Base-by-base conservation (phyloP, 2,329 filamentous ascomycete species). In the Sporothrix pseudoabietina region DNA sequence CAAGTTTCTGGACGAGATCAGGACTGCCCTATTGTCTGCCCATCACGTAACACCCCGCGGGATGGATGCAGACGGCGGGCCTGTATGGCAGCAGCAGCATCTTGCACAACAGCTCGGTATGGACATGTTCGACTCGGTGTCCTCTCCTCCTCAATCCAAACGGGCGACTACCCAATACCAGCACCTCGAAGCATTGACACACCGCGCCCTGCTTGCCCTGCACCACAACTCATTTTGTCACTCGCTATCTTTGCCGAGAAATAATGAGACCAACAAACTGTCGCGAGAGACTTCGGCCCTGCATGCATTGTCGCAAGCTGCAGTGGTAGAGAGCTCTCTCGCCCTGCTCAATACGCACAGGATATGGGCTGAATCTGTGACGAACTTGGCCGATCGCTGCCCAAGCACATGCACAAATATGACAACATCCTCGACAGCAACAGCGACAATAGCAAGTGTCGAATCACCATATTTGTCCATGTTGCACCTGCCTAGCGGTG, bases 191-290 rank as follows among this genome's bases (percentile, higher is more conserved):
- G 72, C 76, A 3, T 74, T 78, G n/a, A 69, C 76, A 1, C 71
- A 78, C 30, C 77, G 78, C 30, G 71, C 76, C 2, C 69, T 78
- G 32, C 73, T 79, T 12, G 76, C 77, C 1, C 61, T 79, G 10
- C 76, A 78, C 71, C 77, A 78, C n/a, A 59, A 72, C 5, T 68
- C 73, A 19, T 72, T 75, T 69, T 75, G 74, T 26, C 30, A 59
- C 22, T 39, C 30, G 10, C 10, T 65, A 66, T 2, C 47, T 70
- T 6, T 32, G 47, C 0, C 32, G 41, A 1, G 63, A 49, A 14
- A 72, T 10, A 35, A 32, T 5, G 30, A 22, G 4, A 8, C 7
- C 12, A 19, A 72, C 35, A 71, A 72, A 1, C 44, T 66, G 52
- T 77, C 77, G 4, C 12, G 12, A 30, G 5, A 47, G 39, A 26